Percentiles rank a stretch among this genome's conserved stretches.
These are phyloP conservation scores for Hypoxylon subgilvum DNA, from an alignment of 495 filamentous ascomycete genomes.

Conservation along the genomic window DNA sequence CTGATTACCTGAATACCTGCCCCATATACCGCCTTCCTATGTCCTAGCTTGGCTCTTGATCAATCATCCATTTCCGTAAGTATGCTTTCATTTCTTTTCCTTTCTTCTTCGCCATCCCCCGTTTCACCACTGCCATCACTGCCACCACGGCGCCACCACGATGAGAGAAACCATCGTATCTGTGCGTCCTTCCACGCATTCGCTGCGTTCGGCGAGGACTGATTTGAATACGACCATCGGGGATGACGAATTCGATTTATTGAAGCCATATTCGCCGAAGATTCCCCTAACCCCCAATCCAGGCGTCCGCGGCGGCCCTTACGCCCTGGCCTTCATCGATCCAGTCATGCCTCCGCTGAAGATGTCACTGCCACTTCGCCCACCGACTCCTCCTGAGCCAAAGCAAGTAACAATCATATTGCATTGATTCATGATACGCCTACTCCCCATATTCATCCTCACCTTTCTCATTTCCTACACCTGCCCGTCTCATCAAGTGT, in stretches of 20 bases:
- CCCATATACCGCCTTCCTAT: neutral
- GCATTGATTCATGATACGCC: neutral
- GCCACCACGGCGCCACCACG: neutral
- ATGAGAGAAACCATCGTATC: too few relatives aligned
- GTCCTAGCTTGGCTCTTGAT: neutral
- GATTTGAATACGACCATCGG: conserved; percentile 18
- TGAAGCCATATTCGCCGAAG: conserved; percentile 2
- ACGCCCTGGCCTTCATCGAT: conserved; percentile 8
- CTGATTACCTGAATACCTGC: neutral
- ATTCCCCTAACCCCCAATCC: conserved; percentile 16
- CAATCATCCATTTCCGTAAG: conserved; percentile 4
- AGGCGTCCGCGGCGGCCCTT: conserved; percentile 30
- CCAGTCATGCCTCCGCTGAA: neutral
- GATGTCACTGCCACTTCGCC: conserved; percentile 6
- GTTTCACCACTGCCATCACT: neutral
- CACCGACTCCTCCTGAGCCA: neutral
- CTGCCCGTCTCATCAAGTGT: too few relatives aligned
- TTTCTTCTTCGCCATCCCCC: neutral
- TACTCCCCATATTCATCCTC: neutral
- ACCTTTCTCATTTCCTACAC: neutral
- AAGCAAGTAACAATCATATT: conserved; percentile 12
- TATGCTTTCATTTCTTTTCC: conserved; percentile 17
- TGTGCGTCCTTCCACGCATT: too few relatives aligned
- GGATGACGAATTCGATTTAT: neutral
- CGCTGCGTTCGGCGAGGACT: too few relatives aligned